phyloP scores from a whole-genome alignment of 2,329 filamentous ascomycete genomes.

The Colletotrichum sidae region DNA sequence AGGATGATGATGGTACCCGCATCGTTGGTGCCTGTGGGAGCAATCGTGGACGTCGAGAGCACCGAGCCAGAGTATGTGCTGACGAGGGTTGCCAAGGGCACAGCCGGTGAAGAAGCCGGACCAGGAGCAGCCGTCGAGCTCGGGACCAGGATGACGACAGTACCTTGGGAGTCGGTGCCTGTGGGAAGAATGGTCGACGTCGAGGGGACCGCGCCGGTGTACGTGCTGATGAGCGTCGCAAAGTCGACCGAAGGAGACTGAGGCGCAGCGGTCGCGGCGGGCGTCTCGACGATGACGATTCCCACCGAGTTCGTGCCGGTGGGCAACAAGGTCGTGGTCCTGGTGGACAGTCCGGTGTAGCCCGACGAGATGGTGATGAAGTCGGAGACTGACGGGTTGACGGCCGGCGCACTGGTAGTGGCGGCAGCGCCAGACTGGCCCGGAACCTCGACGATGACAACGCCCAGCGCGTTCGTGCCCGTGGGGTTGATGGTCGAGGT shows the following conservation, averaged over 20 bases:
- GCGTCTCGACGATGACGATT: constrained; percentile 10
- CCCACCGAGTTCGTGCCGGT: background rate
- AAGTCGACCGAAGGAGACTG: background rate
- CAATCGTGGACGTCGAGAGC: constrained; percentile 19
- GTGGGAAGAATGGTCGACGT: constrained; percentile 25
- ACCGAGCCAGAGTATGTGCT: constrained; percentile 22
- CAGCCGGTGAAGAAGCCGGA: background rate
- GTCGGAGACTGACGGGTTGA: background rate
- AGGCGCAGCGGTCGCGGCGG: background rate
- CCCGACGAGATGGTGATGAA: constrained; percentile 13
- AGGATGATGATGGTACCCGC: constrained; percentile 24
- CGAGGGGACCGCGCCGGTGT: constrained; percentile 11
- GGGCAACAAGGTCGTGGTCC: constrained; percentile 6
- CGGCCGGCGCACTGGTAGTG: too few relatives aligned
- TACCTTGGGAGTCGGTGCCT: constrained; percentile 9
- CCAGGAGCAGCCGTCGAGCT: constrained; percentile 8
- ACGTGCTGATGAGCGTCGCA: constrained; percentile 28
- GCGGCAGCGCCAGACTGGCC: background rate
- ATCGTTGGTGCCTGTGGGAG: background rate
- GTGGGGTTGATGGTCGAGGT: constrained; percentile 11
- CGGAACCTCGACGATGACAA: constrained; percentile 13
- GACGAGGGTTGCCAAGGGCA: constrained; percentile 13
- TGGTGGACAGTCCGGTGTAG: background rate
- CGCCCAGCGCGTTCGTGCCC: constrained; percentile 1
- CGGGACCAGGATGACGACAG: constrained; percentile 18